phyloP scores from a whole-genome alignment of 345 rosid genomes.

The Euclidium syriacum region DNA sequence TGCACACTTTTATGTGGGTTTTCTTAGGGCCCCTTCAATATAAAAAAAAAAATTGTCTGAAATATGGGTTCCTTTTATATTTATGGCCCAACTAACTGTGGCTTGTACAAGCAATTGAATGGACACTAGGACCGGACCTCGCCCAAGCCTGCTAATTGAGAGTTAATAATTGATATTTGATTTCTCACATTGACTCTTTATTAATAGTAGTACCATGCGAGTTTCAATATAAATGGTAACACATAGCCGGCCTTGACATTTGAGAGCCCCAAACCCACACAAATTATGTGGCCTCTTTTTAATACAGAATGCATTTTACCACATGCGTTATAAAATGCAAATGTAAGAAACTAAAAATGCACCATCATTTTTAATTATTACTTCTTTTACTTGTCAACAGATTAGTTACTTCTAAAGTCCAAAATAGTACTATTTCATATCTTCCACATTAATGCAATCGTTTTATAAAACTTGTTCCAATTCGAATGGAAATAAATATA shows the following conservation, averaged over 20 bases:
- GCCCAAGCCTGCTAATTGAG: background rate
- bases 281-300: too few relatives aligned
- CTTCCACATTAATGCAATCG: background rate
- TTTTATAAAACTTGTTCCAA: background rate
- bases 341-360: too few relatives aligned
- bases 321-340: too few relatives aligned
- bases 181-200: background rate
- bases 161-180: background rate
- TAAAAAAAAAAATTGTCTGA: background rate
- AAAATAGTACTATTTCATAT: background rate
- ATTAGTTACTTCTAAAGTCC: background rate
- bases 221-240: too few relatives aligned
- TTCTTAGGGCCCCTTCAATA: background rate
- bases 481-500: background rate
- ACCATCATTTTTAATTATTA: too few relatives aligned
- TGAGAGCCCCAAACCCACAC: too few relatives aligned
- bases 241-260: too few relatives aligned
- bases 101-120: background rate
- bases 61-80: background rate
- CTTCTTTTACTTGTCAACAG: too few relatives aligned
- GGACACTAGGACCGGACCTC: background rate
- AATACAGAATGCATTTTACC: too few relatives aligned
- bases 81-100: background rate
- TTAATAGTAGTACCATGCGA: too few relatives aligned
- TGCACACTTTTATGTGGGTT: background rate